Conservation (phyloP, 257 asterid species). For the Fraxinus americana region DNA sequence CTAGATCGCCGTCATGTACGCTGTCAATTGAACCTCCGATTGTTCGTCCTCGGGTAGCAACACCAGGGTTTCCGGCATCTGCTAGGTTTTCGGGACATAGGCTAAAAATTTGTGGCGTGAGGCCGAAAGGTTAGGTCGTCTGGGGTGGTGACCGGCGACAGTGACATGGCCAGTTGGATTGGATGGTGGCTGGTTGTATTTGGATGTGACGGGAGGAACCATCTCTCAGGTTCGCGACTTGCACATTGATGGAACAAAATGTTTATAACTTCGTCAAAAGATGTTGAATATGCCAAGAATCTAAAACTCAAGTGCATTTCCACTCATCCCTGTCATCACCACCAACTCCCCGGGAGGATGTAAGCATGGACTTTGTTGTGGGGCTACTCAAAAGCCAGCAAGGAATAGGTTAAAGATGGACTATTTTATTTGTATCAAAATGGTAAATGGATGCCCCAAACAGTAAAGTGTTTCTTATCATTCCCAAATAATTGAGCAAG, state of each 20-base stretch:
- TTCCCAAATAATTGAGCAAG: not conserved
- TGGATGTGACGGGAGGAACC: too few species aligned
- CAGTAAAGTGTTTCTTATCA: not conserved
- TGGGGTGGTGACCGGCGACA: too few species aligned
- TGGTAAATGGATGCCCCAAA: not conserved
- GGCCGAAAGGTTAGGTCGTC: too few species aligned
- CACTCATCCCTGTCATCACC: not conserved
- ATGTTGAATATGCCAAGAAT: not conserved
- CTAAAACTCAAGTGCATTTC: not conserved
- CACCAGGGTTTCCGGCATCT: too few species aligned
- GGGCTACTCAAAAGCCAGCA: not conserved
- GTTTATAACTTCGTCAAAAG: not conserved
- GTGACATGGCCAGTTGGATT: too few species aligned
- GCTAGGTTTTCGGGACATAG: too few species aligned
- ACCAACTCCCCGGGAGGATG: not conserved
- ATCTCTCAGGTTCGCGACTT: not conserved
- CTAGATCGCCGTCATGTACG: too few species aligned
- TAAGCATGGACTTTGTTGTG: not conserved
- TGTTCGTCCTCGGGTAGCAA: too few species aligned
- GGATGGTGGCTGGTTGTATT: too few species aligned
- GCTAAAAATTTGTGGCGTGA: too few species aligned
- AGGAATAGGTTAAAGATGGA: not conserved
- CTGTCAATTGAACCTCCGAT: too few species aligned
- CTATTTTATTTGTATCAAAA: not conserved
- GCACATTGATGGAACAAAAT: not conserved